Conservation (phyloP, 148 eudicot species). For the Dysphania ambrosioides region DNA sequence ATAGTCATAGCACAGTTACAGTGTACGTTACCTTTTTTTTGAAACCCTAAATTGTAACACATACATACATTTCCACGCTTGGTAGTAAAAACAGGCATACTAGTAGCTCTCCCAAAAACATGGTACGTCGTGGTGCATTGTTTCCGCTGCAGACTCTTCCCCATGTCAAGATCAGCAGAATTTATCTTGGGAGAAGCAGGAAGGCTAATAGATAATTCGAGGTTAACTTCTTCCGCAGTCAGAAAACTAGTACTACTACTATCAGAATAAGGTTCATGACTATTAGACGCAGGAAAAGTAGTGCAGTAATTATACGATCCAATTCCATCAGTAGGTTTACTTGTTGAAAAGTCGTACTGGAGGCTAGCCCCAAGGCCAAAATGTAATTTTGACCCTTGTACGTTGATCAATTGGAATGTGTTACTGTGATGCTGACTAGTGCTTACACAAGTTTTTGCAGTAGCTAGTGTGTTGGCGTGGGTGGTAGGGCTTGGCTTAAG, state of each 20-base stretch:
- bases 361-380: slow-evolving; percentile 16
- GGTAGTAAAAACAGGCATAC: neutral
- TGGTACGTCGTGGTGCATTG: slow-evolving; percentile 1
- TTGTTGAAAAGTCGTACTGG: slow-evolving; percentile 2
- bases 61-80: slow-evolving; percentile 24
- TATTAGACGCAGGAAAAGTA: slow-evolving; percentile 2
- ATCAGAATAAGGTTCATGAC: slow-evolving; percentile 31
- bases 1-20: slow-evolving; percentile 27
- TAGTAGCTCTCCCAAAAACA: slow-evolving; percentile 12
- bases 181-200: slow-evolving; percentile 14
- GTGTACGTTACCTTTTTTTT: slow-evolving; percentile 6
- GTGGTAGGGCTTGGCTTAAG: neutral
- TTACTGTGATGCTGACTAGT: neutral
- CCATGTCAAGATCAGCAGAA: neutral
- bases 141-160: slow-evolving; percentile 11
- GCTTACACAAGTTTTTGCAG: neutral
- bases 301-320: slow-evolving; percentile 1
- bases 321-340: neutral
- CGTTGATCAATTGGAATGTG: slow-evolving; percentile 31
- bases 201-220: slow-evolving; percentile 32
- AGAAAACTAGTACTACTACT: slow-evolving; percentile 30
- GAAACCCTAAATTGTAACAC: slow-evolving; percentile 32
- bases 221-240: slow-evolving; percentile 29
- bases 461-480: neutral
- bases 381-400: slow-evolving; percentile 33